phyloP scores from a whole-genome alignment of 2,329 filamentous ascomycete species.

The Talaromyces sp. region DNA sequence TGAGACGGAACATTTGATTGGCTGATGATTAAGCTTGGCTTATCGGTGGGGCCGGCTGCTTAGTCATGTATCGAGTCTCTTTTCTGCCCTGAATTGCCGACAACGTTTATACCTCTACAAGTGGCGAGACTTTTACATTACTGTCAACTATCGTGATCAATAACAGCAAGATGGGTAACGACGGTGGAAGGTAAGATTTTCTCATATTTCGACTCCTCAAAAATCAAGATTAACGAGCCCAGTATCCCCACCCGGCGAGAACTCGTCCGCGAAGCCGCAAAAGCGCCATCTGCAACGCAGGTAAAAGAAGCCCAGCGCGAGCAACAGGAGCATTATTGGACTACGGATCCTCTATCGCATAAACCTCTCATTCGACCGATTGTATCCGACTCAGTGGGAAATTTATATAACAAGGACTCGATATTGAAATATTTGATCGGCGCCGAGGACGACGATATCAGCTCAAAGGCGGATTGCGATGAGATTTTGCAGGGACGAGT shows the following conservation, averaged over 20 bases:
- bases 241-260: conserved; percentile 93
- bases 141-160: not conserved
- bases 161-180: conserved; percentile 75
- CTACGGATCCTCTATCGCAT: conserved; percentile 81
- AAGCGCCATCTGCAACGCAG: conserved; percentile 76
- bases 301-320: conserved; percentile 86
- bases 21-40: conserved; percentile 2
- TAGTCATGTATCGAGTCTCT: conserved; percentile 19
- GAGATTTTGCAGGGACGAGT: conserved; percentile 63
- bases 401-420: conserved; percentile 92
- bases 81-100: conserved; percentile 12
- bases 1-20: not conserved
- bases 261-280: conserved; percentile 89
- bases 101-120: conserved; percentile 2
- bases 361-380: conserved; percentile 70
- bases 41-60: conserved; percentile 17
- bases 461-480: conserved; percentile 60
- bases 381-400: conserved; percentile 80
- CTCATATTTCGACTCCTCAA: not conserved
- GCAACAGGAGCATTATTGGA: conserved; percentile 82
- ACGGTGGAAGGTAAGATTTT: conserved; percentile 69
- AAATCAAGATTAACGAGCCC: conserved; percentile 13
- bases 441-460: conserved; percentile 54
- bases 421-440: conserved; percentile 69
- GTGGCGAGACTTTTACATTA: conserved; percentile 10